Evolutionary conservation across 371 early-diverging fungal genomes (phyloP), one percentile per base, ranked within the genome.

Genomic region (Saksenaea vasiformis): DNA sequence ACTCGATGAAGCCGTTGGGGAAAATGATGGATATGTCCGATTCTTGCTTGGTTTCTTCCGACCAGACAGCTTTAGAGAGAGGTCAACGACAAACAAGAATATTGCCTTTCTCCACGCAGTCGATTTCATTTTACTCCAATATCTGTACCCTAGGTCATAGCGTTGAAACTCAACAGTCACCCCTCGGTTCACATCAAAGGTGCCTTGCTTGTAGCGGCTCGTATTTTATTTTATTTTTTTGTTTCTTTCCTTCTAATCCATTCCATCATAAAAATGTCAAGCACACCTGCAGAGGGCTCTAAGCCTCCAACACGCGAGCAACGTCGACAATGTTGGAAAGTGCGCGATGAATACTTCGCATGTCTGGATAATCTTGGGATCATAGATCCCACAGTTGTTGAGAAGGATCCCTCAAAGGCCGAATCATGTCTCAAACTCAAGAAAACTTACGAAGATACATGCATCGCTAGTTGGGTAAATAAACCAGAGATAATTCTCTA

Each of bases 271-370:
- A 41, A 4, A 19, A 47, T 51, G 51, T 60, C 60, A 13, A 11
- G 51, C 28, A 15, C 60, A 44, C 56, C 38, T 59, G 64, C 62
- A 41, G 59, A 59, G 47, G 67, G 64, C 8, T 56, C 72, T 22
- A 82, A 79, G 58, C 83, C 83, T 36, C 87, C 85, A 10, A 77
- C 74, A 14, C 77, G 88, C 15, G 61, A 68, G 65, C 76, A 87
- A 68, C 83, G 88, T 44, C 82, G 86, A 36, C 60, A 62, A 14
- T 87, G 88, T 66, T 85, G 85, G 76, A 76, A 76, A 27, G 47
- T 75, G 47, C 85, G 88, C 19, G 88, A 87, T 60, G 71, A 72
- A 51, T 86, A 83, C 63, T 83, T 83, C 57, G 70, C 67, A 11
- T 87, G 88, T 53, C 76, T 87, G 10, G 84, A 86, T 60, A 61